Conservation (phyloP, 2,329 filamentous ascomycete species). For the Neospermospora avenae region DNA sequence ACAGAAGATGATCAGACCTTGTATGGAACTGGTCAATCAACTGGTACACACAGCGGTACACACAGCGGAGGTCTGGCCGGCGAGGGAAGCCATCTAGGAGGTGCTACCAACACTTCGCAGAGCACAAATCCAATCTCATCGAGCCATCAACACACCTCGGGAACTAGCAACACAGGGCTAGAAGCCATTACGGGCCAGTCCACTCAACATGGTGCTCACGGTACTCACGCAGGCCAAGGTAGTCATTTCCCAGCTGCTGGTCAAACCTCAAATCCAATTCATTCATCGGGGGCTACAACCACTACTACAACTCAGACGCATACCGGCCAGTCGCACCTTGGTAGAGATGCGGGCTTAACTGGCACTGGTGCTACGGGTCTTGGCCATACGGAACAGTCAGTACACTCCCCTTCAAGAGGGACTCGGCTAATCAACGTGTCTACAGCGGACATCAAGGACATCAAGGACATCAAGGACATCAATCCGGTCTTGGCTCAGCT, state of each 20-base stretch:
- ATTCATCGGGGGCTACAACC: constrained; percentile 11
- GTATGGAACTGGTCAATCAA: constrained; percentile 23
- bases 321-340: not conserved
- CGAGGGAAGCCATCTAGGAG: constrained; percentile 18
- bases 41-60: not conserved
- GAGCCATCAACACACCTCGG: not conserved
- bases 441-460: not conserved
- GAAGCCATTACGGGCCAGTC: not conserved
- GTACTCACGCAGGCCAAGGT: constrained; percentile 10
- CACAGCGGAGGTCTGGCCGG: constrained; percentile 8
- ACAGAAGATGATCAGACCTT: constrained; percentile 27
- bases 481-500: not conserved
- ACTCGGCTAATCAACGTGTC: not conserved
- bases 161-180: not conserved
- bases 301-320: not conserved
- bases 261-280: not conserved
- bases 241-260: constrained; percentile 15
- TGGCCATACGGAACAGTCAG: constrained; percentile 11
- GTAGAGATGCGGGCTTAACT: constrained; percentile 11
- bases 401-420: not conserved
- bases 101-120: not conserved
- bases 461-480: not conserved
- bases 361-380: constrained; percentile 7
- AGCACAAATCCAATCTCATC: not conserved
- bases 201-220: not conserved